phyloP scores from a whole-genome alignment of 371 early-diverging fungal genomes.

The Saksenaea oblongispora region DNA sequence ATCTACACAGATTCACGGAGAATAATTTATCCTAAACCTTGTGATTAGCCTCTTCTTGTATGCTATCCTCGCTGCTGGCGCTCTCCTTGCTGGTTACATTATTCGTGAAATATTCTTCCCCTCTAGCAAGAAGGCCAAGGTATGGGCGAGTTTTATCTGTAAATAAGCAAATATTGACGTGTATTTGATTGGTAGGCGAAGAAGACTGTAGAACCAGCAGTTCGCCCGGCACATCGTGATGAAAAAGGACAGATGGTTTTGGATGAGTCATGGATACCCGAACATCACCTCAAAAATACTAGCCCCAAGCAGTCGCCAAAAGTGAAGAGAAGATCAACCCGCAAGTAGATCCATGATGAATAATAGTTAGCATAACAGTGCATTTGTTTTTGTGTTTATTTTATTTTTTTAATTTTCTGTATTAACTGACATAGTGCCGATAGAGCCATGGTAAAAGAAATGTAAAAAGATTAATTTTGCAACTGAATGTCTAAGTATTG shows the following conservation, averaged over 20 bases:
- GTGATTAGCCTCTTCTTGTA: slow-evolving; percentile 42
- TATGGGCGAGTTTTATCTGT: neutral
- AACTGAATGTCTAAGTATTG: no score
- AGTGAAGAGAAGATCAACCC: slow-evolving; percentile 42
- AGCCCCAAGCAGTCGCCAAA: slow-evolving; percentile 44
- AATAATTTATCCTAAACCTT: neutral
- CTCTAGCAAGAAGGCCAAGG: slow-evolving; percentile 29
- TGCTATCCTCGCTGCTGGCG: slow-evolving; percentile 40
- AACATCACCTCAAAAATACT: slow-evolving; percentile 35
- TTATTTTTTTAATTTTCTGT: neutral
- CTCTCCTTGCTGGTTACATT: slow-evolving; percentile 41
- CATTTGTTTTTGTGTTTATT: neutral
- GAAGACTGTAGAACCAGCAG: slow-evolving; percentile 31
- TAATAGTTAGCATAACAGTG: neutral
- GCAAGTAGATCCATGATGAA: slow-evolving; percentile 23
- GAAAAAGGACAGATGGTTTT: slow-evolving; percentile 53
- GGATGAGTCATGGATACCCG: slow-evolving; percentile 55
- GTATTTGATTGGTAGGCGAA: slow-evolving; percentile 16
- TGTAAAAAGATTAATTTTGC: no score
- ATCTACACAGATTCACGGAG: neutral
- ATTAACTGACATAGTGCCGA: no score
- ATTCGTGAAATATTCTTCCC: slow-evolving; percentile 48
- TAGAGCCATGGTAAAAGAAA: no score
- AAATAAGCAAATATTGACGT: neutral
- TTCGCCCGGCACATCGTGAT: slow-evolving; percentile 48